Percentiles rank a stretch among this genome's conserved stretches.
These are phyloP conservation scores for Boletus pseudopeckii DNA, from an alignment of 768 basidiomycete genomes.

Conservation along the genomic window DNA sequence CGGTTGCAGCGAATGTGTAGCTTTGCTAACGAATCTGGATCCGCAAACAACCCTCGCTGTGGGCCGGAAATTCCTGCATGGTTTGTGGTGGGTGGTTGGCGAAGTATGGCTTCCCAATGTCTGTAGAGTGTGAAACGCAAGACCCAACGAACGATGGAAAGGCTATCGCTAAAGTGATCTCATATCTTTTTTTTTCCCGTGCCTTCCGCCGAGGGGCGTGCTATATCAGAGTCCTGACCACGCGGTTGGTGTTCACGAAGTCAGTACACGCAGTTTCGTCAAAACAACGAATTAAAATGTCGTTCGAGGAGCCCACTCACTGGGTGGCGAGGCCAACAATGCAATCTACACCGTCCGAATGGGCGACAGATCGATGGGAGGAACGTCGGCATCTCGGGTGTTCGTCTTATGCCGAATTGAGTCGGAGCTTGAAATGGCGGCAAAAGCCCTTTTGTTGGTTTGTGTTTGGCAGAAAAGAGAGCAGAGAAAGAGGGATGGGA, in stretches of 20 bases:
- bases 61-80: no score
- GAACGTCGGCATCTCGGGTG: neutral
- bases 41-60: neutral
- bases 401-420: constrained; percentile 1
- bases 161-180: neutral
- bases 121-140: no score
- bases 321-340: no score
- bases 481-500: constrained; percentile 15
- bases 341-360: neutral
- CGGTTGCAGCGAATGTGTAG: no score
- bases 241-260: neutral
- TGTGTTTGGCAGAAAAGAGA: constrained; percentile 24
- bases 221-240: no score
- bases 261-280: neutral
- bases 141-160: no score
- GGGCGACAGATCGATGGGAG: neutral
- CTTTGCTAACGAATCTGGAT: no score
- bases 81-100: neutral
- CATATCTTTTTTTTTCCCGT: neutral
- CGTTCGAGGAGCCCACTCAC: neutral
- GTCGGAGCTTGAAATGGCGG: constrained; percentile 21
- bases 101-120: no score
- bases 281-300: neutral
- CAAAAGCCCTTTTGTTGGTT: constrained; percentile 27
- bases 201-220: neutral